These are phyloP conservation scores for Stagonosporopsis vannaccii DNA, from an alignment of 2,329 filamentous ascomycete species.

Conservation along the genomic window DNA sequence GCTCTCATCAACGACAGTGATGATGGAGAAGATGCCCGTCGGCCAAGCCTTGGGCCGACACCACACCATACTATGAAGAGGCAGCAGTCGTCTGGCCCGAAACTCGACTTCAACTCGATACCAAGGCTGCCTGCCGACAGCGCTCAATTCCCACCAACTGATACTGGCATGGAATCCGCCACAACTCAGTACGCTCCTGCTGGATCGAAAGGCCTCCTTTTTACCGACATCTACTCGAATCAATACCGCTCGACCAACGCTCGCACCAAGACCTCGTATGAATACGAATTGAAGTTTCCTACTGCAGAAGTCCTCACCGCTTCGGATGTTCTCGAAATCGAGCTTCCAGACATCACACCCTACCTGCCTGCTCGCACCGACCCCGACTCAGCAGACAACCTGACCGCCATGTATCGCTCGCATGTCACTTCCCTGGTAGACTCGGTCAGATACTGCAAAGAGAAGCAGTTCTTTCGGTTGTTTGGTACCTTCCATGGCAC, in stretches of 20 bases:
- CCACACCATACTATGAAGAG: constrained; percentile 38
- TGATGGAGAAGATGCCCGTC: constrained; percentile 34
- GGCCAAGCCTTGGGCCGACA: constrained; percentile 30
- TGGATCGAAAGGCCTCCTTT: constrained; percentile 54
- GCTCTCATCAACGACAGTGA: constrained; percentile 57
- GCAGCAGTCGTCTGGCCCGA: constrained; percentile 42
- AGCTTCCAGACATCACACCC: constrained; percentile 83
- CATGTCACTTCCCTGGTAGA: constrained; percentile 96
- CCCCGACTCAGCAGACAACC: constrained; percentile 81
- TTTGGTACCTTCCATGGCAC: constrained; percentile 96
- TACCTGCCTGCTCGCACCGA: constrained; percentile 86
- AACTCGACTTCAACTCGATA: constrained; percentile 51
- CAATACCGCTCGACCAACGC: constrained; percentile 48
- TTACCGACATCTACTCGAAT: constrained; percentile 55
- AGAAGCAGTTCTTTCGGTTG: constrained; percentile 94
- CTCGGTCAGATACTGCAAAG: constrained; percentile 93
- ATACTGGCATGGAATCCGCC: constrained; percentile 36
- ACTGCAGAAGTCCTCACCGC: constrained; percentile 63
- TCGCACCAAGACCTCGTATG: constrained; percentile 62
- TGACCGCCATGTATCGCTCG: constrained; percentile 87
- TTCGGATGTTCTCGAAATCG: constrained; percentile 73
- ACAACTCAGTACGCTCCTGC: constrained; percentile 45
- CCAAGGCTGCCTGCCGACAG: constrained; percentile 58
- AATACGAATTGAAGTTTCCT: constrained; percentile 69
- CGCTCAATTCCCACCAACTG: constrained; percentile 54